Evolutionary conservation across 768 basidiomycete genomes (phyloP).

Genomic region (Gautieria morchelliformis): DNA sequence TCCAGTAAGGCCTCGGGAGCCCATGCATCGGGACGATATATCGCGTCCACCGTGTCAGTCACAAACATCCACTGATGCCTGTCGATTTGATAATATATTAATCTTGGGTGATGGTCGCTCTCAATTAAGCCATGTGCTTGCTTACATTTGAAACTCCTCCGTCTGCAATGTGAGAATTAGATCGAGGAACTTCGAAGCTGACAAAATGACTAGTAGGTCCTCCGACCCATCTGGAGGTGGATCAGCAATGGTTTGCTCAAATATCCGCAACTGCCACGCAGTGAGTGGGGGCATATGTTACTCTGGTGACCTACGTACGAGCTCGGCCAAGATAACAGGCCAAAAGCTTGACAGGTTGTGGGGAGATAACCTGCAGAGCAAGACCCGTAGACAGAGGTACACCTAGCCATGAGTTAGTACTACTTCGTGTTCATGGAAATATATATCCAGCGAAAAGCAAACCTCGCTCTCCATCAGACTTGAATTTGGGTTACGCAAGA

Average conservation of each 20-base stretch:
- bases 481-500: slow-evolving; percentile 68
- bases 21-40: slow-evolving; percentile 67
- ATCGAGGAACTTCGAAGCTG: slow-evolving; percentile 92
- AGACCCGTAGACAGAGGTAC: slow-evolving; percentile 84
- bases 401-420: slow-evolving; percentile 19
- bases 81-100: background rate
- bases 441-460: background rate
- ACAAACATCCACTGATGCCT: slow-evolving; percentile 97
- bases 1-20: slow-evolving; percentile 85
- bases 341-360: slow-evolving; percentile 94
- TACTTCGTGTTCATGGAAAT: background rate
- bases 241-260: slow-evolving; percentile 67
- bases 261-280: slow-evolving; percentile 64
- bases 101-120: slow-evolving; percentile 8
- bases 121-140: slow-evolving; percentile 6
- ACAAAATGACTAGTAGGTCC: slow-evolving; percentile 69
- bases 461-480: slow-evolving; percentile 90
- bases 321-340: slow-evolving; percentile 90
- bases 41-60: slow-evolving; percentile 93
- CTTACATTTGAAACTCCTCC: slow-evolving; percentile 93
- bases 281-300: background rate
- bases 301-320: slow-evolving; percentile 39
- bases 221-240: slow-evolving; percentile 80
- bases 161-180: slow-evolving; percentile 88
- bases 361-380: slow-evolving; percentile 82